Evolutionary conservation across 805 yeast species (phyloP).

Genomic region (Lipomyces mesembrius): DNA sequence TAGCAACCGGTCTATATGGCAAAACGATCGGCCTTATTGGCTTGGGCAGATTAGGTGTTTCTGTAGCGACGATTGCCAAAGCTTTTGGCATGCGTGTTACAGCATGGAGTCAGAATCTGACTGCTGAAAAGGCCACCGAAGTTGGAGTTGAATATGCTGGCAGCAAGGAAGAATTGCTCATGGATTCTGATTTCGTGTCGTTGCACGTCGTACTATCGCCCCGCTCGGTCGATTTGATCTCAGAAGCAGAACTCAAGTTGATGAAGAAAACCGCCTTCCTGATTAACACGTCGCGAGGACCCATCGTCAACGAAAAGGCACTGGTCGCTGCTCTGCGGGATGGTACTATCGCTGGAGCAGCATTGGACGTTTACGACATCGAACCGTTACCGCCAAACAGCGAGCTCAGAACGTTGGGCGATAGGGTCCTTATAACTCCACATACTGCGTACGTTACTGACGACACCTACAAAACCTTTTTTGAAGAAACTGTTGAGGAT

Average conservation of each 20-base stretch:
- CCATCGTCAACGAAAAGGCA: conserved; percentile 37
- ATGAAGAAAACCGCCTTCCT: conserved; percentile 38
- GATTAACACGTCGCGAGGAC: conserved; percentile 40
- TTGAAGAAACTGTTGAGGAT: conserved; percentile 30
- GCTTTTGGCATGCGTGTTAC: conserved; percentile 38
- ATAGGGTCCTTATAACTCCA: conserved; percentile 37
- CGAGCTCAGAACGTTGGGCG: conserved; percentile 29
- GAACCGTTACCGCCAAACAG: conserved; percentile 38
- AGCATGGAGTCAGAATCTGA: conserved; percentile 39
- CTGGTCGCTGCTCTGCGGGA: conserved; percentile 29
- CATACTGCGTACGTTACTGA: conserved; percentile 37
- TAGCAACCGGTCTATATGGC: conserved; percentile 33
- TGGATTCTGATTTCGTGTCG: conserved; percentile 36
- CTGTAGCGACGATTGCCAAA: conserved; percentile 31
- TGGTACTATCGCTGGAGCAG: conserved; percentile 38
- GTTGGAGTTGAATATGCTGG: conserved; percentile 22
- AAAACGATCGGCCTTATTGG: conserved; percentile 38
- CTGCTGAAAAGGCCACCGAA: conserved; percentile 23
- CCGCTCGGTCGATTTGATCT: conserved; percentile 30
- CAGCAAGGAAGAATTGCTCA: conserved; percentile 33
- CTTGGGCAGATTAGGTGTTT: conserved; percentile 35
- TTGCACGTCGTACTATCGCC: conserved; percentile 35
- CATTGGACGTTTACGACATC: conserved; percentile 38
- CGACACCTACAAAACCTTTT: conserved; percentile 23
- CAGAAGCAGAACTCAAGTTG: conserved; percentile 27